A percentile compares a stretch with the other conserved stretches of the same genome.
phyloP scores from a whole-genome alignment of 805 yeast species.

The Maudiozyma pseudohumilis region DNA sequence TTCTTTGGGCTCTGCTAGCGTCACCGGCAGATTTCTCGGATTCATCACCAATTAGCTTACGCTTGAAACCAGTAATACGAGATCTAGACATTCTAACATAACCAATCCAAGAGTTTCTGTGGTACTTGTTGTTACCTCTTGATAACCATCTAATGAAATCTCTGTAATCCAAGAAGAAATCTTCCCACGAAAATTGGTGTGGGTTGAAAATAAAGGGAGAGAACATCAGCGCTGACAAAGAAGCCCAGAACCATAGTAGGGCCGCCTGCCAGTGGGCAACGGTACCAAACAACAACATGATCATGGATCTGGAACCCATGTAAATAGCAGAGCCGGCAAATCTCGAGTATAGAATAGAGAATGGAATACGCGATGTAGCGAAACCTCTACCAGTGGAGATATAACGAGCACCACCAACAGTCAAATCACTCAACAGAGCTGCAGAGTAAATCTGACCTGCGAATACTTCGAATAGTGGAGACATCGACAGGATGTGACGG shows the following conservation, averaged over 20 bases:
- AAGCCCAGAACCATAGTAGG: conserved; percentile 94
- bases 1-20: conserved; percentile 71
- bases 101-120: conserved; percentile 84
- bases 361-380: conserved; percentile 72
- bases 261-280: conserved; percentile 87
- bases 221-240: conserved; percentile 74
- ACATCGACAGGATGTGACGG: conserved; percentile 58
- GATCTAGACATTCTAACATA: conserved; percentile 75
- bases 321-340: conserved; percentile 77
- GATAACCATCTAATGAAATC: conserved; percentile 85
- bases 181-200: conserved; percentile 94
- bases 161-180: conserved; percentile 92
- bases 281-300: conserved; percentile 64
- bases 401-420: conserved; percentile 81
- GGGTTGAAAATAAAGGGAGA: conserved; percentile 96
- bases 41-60: conserved; percentile 60
- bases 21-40: conserved; percentile 82
- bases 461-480: conserved; percentile 77
- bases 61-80: conserved; percentile 76
- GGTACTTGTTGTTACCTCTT: conserved; percentile 86
- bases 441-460: conserved; percentile 72
- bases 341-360: conserved; percentile 62
- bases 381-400: conserved; percentile 82
- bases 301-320: conserved; percentile 71
- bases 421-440: conserved; percentile 58